phyloP scores from a whole-genome alignment of 164 flowering plant genomes.

The Protea cynaroides region DNA sequence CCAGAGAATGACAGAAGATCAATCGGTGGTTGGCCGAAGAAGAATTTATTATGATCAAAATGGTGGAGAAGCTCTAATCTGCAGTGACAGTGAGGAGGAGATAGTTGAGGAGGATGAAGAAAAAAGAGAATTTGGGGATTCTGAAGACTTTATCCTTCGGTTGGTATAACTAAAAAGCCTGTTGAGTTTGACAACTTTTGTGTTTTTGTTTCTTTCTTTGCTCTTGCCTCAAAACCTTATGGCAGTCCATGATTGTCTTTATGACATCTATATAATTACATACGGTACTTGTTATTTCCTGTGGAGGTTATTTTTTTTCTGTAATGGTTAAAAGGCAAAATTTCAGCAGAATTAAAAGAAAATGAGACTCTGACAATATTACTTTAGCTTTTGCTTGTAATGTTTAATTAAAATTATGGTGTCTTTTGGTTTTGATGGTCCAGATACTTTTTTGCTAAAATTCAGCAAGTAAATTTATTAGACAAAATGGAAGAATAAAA shows the following conservation, averaged over 20 bases:
- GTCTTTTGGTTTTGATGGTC: no score
- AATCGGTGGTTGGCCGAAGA: constrained; percentile 92
- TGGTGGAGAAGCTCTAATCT: constrained; percentile 97
- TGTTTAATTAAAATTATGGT: background rate
- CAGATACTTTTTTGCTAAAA: no score
- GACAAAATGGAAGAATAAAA: no score
- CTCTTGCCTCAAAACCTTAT: background rate
- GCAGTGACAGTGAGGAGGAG: constrained; percentile 99
- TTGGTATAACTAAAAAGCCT: constrained; percentile 37
- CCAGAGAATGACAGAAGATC: constrained; percentile 98
- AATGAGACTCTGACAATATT: no score
- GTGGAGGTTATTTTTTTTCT: background rate
- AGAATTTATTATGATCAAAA: constrained; percentile 94
- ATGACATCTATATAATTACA: background rate
- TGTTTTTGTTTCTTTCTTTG: background rate
- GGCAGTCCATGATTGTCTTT: background rate
- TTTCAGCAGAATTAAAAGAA: no score
- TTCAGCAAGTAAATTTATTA: no score
- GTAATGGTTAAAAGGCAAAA: no score
- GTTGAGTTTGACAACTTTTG: background rate
- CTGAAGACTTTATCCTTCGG: constrained; percentile 89
- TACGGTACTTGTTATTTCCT: background rate
- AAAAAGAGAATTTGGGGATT: constrained; percentile 59
- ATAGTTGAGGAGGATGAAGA: constrained; percentile 78
- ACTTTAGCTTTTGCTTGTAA: background rate